A percentile compares a stretch with the other conserved stretches of the same genome.
These are phyloP conservation scores for Clonostachys solani DNA, from an alignment of 2,329 filamentous ascomycete species.

Conservation along the genomic window DNA sequence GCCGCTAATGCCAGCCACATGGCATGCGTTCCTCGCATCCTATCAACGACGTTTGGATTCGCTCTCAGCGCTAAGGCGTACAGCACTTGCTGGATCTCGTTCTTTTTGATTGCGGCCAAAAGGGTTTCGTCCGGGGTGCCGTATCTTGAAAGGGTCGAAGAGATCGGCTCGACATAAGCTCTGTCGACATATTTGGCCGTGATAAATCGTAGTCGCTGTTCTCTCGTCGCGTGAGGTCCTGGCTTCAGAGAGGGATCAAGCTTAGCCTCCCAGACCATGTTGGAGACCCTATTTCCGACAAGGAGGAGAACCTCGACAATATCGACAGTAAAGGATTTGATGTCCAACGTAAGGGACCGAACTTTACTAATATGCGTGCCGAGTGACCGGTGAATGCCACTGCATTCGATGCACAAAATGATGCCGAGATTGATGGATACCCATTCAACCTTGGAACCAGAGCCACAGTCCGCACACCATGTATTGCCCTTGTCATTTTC, in stretches of 20 bases:
- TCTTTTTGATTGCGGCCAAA: slow-evolving; percentile 89
- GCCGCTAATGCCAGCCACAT: slow-evolving; percentile 89
- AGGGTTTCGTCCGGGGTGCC: slow-evolving; percentile 81
- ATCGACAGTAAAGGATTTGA: slow-evolving; percentile 93
- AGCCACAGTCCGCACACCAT: slow-evolving; percentile 92
- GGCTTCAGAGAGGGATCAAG: slow-evolving; percentile 75
- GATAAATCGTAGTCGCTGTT: slow-evolving; percentile 92
- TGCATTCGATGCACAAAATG: slow-evolving; percentile 95
- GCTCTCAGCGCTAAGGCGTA: slow-evolving; percentile 84
- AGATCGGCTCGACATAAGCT: slow-evolving; percentile 75
- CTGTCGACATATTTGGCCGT: slow-evolving; percentile 90
- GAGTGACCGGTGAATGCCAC: slow-evolving; percentile 91
- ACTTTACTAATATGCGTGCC: slow-evolving; percentile 98
- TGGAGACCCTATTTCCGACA: slow-evolving; percentile 90
- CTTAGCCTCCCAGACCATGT: slow-evolving; percentile 92
- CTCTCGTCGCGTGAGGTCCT: slow-evolving; percentile 70
- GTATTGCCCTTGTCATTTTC: slow-evolving; percentile 90
- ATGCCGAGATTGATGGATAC: slow-evolving; percentile 98
- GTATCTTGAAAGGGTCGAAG: slow-evolving; percentile 70
- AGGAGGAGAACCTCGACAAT: slow-evolving; percentile 91
- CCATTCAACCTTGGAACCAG: slow-evolving; percentile 92
- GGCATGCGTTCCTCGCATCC: slow-evolving; percentile 80
- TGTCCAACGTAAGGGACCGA: slow-evolving; percentile 89
- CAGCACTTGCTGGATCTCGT: slow-evolving; percentile 89
- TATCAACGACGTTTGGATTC: slow-evolving; percentile 83